phyloP scores from a whole-genome alignment of 176 grass and related monocot genomes.

The Hordeum vulgare region MorexV3_pseudomolecules_assembly NC_058522.1:479152597-479153096 shows the following conservation, averaged over 20 bases:
- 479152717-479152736: too few species aligned
- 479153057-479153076: background rate
- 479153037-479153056: conserved; percentile 21
- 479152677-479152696: too few species aligned
- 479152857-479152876: background rate
- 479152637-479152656: too few species aligned
- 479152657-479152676: too few species aligned
- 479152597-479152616: background rate
- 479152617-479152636: too few species aligned
- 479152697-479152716: too few species aligned
- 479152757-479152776: background rate
- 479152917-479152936: background rate
- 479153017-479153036: background rate
- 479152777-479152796: background rate
- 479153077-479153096: conserved; percentile 4
- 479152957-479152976: background rate
- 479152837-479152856: background rate
- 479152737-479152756: background rate
- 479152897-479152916: background rate
- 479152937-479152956: background rate
- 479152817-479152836: background rate
- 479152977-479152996: background rate
- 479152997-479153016: background rate
- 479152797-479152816: background rate
- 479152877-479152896: background rate